Conservation (phyloP, 1,284 basidiomycete species). For the Apiotrichum mycotoxinovorans region DNA sequence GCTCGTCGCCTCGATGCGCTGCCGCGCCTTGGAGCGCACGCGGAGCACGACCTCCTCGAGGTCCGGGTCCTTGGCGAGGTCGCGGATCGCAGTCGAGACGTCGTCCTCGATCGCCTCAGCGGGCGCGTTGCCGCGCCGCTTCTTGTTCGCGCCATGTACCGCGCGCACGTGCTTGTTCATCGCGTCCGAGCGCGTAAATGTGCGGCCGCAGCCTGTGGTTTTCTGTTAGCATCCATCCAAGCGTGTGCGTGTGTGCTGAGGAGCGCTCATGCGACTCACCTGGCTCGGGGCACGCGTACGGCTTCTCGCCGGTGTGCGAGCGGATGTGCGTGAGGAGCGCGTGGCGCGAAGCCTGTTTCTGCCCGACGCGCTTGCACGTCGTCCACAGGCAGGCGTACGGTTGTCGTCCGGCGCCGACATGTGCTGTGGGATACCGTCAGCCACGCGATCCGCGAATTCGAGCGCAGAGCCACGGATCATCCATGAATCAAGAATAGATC, state of each 20-base stretch:
- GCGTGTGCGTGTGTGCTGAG: no score
- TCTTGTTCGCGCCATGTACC: constrained; percentile 20
- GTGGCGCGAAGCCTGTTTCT: constrained; percentile 37
- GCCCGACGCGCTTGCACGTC: constrained; percentile 33
- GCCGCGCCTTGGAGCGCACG: constrained; percentile 11
- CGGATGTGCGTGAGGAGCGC: constrained; percentile 65
- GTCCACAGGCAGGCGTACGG: constrained; percentile 36
- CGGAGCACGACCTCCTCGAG: constrained; percentile 19
- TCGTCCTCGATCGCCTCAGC: constrained; percentile 12
- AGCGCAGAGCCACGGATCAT: no score
- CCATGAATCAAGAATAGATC: no score
- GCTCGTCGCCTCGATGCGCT: constrained; percentile 5
- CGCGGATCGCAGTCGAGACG: constrained; percentile 13
- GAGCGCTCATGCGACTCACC: no score
- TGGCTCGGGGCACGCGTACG: constrained; percentile 76
- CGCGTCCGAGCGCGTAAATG: constrained; percentile 94
- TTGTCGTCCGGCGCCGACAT: constrained; percentile 28
- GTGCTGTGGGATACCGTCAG: constrained; percentile 22
- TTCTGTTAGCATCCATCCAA: no score
- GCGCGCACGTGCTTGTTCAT: constrained; percentile 56
- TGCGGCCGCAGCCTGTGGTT: constrained; percentile 90
- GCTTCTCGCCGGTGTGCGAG: constrained; percentile 95
- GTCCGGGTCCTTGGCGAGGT: constrained; percentile 21
- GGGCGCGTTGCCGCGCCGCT: constrained; percentile 1
- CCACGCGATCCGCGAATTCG: background rate